Base-by-base conservation (phyloP, 2,329 filamentous ascomycete species). In the Scleromitrula shiraiana region DNA sequence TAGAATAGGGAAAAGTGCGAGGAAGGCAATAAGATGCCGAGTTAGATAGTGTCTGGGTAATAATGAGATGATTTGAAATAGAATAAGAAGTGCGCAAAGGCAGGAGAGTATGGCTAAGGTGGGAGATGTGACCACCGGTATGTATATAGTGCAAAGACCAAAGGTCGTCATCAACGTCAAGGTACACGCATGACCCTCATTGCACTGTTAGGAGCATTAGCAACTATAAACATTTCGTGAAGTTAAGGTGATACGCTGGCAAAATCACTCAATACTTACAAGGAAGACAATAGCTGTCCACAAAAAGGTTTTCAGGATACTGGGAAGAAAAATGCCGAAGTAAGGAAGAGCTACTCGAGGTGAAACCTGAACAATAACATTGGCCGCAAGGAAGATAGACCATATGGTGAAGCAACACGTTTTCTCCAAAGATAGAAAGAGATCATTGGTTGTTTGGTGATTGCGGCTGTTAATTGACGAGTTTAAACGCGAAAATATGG, bases 351-450 rank as follows among this genome's bases (percentile, higher is more conserved):
- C 14, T 14, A 35, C 20, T 26, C 42, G 45, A 15, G 30, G 37
- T 42, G 37, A 47, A 36, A 35, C 37, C 7, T 41, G 38, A 24
- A 47, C 37, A 8, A 47, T 47, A 14, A 41, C n/a, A n/a, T n/a
- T 24, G 10, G 45, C 41, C 5, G 41, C 27, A 23, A 47, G 42
- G 38, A 37, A 47, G 15, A 47, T 38, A n/a, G 42, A 20, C 45
- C 45, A 47, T n/a, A n/a, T n/a, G n/a, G n/a, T n/a, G n/a, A n/a
- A n/a, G 37, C 45, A 47, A n/a, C 45, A 47, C 22, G 45, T 47
- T 19, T 19, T 32, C n/a, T 47, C 37, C 10, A 47, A 14, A 10
- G 30, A 9, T 4, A 20, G 30, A 33, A 47, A 27, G 5, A 47
- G 15, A 8, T 41, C 20, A 27, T 35, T 22, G 9, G 22, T 4